These are phyloP conservation scores for Didymella keratinophila DNA, from an alignment of 2,329 filamentous ascomycete genomes.

Conservation along the genomic window DNA sequence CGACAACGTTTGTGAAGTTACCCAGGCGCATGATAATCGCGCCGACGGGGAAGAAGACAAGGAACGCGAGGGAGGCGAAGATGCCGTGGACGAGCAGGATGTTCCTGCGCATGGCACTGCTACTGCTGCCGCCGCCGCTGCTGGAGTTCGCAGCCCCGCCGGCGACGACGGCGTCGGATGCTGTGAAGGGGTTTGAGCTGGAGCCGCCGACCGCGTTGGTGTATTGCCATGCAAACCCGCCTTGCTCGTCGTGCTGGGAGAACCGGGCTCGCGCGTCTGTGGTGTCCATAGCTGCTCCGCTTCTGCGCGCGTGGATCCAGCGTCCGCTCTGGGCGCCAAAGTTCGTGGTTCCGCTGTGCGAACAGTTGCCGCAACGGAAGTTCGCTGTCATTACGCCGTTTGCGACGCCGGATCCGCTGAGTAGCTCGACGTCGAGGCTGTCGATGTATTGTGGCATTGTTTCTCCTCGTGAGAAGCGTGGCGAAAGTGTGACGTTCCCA, in stretches of 20 bases:
- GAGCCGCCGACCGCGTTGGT: constrained; percentile 19
- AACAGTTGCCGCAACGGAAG: constrained; percentile 58
- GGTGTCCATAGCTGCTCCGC: constrained; percentile 55
- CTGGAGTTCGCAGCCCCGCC: constrained; percentile 7
- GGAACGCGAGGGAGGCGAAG: constrained; percentile 48
- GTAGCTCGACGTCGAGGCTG: constrained; percentile 58
- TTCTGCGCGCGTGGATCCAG: constrained; percentile 58
- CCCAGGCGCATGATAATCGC: constrained; percentile 50
- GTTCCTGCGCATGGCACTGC: constrained; percentile 15
- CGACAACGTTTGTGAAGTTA: constrained; percentile 48
- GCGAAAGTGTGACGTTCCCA: constrained; percentile 67
- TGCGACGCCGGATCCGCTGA: constrained; percentile 66
- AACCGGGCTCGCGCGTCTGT: constrained; percentile 38
- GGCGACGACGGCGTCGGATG: constrained; percentile 12
- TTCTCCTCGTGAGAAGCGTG: constrained; percentile 61
- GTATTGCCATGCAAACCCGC: constrained; percentile 19
- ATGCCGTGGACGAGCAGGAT: constrained; percentile 46
- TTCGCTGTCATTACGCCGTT: constrained; percentile 66
- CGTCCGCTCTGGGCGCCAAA: constrained; percentile 49
- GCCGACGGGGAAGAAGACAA: constrained; percentile 51
- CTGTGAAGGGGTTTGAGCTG: constrained; percentile 19
- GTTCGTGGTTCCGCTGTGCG: constrained; percentile 55
- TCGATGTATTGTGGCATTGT: constrained; percentile 58
- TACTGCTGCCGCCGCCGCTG: background rate
- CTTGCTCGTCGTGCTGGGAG: constrained; percentile 6